A percentile compares a stretch with the other conserved stretches of the same genome.
Evolutionary conservation across 192 early-diverging fungal species (phyloP).

Genomic region (Physocladia obscura): DNA sequence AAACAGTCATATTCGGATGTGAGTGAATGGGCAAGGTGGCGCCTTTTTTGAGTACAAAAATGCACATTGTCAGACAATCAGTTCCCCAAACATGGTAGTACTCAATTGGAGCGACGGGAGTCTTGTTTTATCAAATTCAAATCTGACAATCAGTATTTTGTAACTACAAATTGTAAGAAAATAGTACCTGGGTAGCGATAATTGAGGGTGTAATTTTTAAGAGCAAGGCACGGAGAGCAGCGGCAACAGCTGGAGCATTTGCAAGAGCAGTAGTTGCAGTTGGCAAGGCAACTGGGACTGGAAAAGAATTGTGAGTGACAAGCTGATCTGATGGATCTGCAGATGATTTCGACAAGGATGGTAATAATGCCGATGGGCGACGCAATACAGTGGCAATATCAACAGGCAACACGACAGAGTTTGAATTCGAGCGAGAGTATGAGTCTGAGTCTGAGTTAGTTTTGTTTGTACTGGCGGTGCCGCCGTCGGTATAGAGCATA

Average conservation of each 20-base stretch:
- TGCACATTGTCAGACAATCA: constrained; percentile 39
- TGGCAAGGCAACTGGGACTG: no score
- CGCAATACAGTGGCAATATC: no score
- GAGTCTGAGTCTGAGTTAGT: background rate
- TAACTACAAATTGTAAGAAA: background rate
- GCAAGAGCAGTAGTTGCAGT: background rate
- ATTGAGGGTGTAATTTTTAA: background rate
- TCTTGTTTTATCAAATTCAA: background rate
- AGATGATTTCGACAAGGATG: no score
- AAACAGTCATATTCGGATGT: constrained; percentile 50
- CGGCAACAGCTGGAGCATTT: background rate
- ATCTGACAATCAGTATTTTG: background rate
- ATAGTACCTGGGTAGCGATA: background rate
- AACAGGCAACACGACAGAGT: no score
- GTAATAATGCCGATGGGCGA: background rate
- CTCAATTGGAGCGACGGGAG: constrained; percentile 29
- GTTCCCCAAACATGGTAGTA: constrained; percentile 39
- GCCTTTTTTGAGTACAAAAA: constrained; percentile 43
- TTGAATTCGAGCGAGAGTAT: no score
- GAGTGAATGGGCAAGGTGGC: constrained; percentile 45
- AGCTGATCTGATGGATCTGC: background rate
- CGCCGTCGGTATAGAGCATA: background rate
- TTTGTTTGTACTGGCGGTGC: background rate
- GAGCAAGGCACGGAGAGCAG: constrained; percentile 5
- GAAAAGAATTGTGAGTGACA: background rate